A percentile compares a stretch with the other conserved stretches of the same genome.
phyloP scores from a whole-genome alignment of 1,284 basidiomycete species.

The Microbotryum lychnidis-dioicae region DNA sequence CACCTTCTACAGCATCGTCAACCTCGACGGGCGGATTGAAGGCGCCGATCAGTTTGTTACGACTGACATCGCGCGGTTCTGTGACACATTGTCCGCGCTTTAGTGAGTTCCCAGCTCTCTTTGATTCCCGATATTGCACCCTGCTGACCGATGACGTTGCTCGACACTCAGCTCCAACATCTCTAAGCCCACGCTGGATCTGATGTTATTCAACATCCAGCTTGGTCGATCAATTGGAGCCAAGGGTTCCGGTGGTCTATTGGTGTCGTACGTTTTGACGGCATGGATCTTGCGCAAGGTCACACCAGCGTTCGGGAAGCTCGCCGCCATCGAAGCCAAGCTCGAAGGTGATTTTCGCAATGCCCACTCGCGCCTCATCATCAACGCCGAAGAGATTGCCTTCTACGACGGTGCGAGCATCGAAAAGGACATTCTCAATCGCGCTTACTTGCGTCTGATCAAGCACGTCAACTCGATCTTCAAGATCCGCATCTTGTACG shows the following conservation, averaged over 20 bases:
- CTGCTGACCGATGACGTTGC: neutral
- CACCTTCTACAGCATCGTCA: conserved; percentile 50
- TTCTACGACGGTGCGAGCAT: conserved; percentile 86
- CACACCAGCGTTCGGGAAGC: conserved; percentile 86
- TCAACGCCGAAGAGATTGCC: conserved; percentile 90
- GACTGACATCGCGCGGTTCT: conserved; percentile 84
- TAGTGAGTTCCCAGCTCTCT: conserved; percentile 54
- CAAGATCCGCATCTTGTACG: conserved; percentile 59
- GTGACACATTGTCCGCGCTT: conserved; percentile 74
- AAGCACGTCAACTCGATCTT: conserved; percentile 87
- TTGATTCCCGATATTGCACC: neutral
- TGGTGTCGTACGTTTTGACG: conserved; percentile 77
- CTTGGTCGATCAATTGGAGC: conserved; percentile 76
- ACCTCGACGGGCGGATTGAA: conserved; percentile 36
- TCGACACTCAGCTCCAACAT: conserved; percentile 54
- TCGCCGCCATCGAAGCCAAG: conserved; percentile 81
- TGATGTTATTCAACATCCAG: conserved; percentile 88
- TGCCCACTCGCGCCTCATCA: conserved; percentile 76
- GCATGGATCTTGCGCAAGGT: conserved; percentile 70
- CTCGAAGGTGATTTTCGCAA: conserved; percentile 78
- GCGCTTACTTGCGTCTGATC: conserved; percentile 70
- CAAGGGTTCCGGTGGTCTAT: conserved; percentile 62
- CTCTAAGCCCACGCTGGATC: conserved; percentile 82
- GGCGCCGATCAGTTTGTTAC: conserved; percentile 57
- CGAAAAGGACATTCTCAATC: conserved; percentile 73